phyloP scores from a whole-genome alignment of 805 yeast genomes.

The Candida jianshihensis region DNA sequence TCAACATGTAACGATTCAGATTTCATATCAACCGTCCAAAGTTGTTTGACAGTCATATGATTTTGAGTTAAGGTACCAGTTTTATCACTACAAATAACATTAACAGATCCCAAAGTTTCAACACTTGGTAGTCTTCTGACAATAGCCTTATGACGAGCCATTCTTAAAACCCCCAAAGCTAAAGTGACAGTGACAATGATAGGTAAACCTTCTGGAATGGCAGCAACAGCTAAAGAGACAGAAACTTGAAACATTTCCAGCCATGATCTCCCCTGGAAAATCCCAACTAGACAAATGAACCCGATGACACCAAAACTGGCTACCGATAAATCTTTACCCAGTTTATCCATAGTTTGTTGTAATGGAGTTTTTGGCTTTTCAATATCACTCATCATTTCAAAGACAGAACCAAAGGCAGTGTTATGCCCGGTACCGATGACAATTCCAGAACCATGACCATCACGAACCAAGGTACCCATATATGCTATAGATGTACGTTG shows the following conservation, averaged over 20 bases:
- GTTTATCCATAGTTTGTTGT: conserved; percentile 90
- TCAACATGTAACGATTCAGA: conserved; percentile 37
- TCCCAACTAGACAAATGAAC: conserved; percentile 83
- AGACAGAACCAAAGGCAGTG: conserved; percentile 92
- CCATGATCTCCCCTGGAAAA: conserved; percentile 90
- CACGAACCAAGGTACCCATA: conserved; percentile 97
- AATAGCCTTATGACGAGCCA: conserved; percentile 93
- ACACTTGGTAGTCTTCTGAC: conserved; percentile 92
- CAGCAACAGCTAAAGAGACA: conserved; percentile 97
- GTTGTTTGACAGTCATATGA: conserved; percentile 80
- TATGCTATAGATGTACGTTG: conserved; percentile 77
- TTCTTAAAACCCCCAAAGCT: conserved; percentile 91
- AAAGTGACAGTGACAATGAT: conserved; percentile 96
- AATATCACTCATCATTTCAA: conserved; percentile 89
- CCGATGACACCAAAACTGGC: conserved; percentile 87
- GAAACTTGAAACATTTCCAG: conserved; percentile 97
- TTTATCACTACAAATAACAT: conserved; percentile 88
- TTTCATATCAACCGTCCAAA: conserved; percentile 69
- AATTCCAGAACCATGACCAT: conserved; percentile 91
- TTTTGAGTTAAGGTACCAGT: conserved; percentile 88
- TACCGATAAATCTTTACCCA: conserved; percentile 84
- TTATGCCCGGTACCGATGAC: conserved; percentile 85
- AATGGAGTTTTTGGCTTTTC: conserved; percentile 98
- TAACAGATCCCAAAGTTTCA: conserved; percentile 90
- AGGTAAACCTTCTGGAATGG: conserved; percentile 98